Percentiles rank a stretch among this genome's conserved stretches.
phyloP scores from a whole-genome alignment of 2,329 filamentous ascomycete genomes.

The Chaetomiaceae sp. region DNA sequence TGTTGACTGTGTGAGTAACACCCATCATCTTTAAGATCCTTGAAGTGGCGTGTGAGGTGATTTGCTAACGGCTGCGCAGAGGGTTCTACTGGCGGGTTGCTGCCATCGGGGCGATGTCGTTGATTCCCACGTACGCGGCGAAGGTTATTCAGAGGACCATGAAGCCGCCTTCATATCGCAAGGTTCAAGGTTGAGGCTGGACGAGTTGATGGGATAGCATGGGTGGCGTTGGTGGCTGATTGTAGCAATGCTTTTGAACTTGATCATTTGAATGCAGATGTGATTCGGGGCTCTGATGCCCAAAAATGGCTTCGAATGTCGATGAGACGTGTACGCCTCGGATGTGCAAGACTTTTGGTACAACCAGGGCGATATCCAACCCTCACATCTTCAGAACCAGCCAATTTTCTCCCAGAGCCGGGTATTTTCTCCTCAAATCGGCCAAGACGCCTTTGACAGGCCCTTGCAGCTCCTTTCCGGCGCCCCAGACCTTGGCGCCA shows the following conservation, averaged over 20 bases:
- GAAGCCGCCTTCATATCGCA: constrained; percentile 89
- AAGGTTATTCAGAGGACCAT: constrained; percentile 80
- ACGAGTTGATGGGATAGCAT: constrained; percentile 10
- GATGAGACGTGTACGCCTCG: background rate
- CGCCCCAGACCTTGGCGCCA: constrained; percentile 70
- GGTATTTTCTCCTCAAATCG: constrained; percentile 46
- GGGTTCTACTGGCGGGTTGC: constrained; percentile 84
- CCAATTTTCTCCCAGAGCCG: constrained; percentile 37
- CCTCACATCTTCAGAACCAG: constrained; percentile 46
- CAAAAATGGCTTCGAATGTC: too few relatives aligned
- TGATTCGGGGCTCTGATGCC: too few relatives aligned
- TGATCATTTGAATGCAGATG: background rate
- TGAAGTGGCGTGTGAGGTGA: background rate
- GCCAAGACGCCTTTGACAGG: constrained; percentile 62
- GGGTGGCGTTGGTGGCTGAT: constrained; percentile 13
- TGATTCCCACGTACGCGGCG: constrained; percentile 80
- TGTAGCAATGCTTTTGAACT: background rate
- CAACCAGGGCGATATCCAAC: background rate
- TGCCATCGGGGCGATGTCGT: constrained; percentile 70
- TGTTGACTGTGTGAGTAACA: constrained; percentile 58
- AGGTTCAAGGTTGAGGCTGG: constrained; percentile 62
- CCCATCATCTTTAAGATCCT: background rate
- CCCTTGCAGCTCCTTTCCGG: constrained; percentile 69
- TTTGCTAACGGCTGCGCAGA: constrained; percentile 35
- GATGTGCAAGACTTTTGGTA: background rate